Base-by-base conservation (phyloP, 805 yeast species). In the Lachancea nothofagi region DNA sequence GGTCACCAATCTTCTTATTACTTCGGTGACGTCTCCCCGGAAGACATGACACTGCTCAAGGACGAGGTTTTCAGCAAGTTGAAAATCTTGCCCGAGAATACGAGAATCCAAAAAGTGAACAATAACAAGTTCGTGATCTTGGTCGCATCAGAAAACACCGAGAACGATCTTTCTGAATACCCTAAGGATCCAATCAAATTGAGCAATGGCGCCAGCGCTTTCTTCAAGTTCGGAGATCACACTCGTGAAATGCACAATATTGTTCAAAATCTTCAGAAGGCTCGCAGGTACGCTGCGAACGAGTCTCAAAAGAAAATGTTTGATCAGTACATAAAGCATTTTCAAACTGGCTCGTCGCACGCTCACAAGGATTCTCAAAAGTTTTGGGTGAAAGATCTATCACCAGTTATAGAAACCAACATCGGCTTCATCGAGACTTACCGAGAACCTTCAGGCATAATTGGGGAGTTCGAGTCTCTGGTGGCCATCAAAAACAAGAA, bases 381-480 rank as follows among this genome's bases (percentile, higher is more conserved):
- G 40, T 70, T 75, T 43, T 87, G 96, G 96, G 94, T 87, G 43
- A 83, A 83, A 57, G 96, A 87, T 60, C 62, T 83, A 38, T 81
- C 85, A 1, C 96, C 96, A 9, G 67, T 67, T 10, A 80, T 80
- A 27, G 87, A 80, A 64, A 78, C 90, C 32, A 86, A 87, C 58
- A 76, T 87, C 51, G 96, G 96, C 0, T 87, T 87, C 59, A 87
- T 87, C 51, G 96, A 87, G 66, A 87, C 96, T 21, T 87, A 87
- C 65, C 74, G 96, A 62, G 96, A 86, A 58, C 95, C 95, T 12
- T 75, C 89, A 23, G 95, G 95, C 33, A 85, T 86, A 33, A 75
- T 88, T 55, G 96, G 96, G 44, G 96, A 87, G 62, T 87, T 93
- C 90, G 96, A 87, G 65, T 86, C 95, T 21, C 66, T 87, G 34